A percentile compares a stretch with the other conserved stretches of the same genome.
Evolutionary conservation across 306 rosid genomes (phyloP).

Genomic region (Gynostemma pentaphyllum): DNA sequence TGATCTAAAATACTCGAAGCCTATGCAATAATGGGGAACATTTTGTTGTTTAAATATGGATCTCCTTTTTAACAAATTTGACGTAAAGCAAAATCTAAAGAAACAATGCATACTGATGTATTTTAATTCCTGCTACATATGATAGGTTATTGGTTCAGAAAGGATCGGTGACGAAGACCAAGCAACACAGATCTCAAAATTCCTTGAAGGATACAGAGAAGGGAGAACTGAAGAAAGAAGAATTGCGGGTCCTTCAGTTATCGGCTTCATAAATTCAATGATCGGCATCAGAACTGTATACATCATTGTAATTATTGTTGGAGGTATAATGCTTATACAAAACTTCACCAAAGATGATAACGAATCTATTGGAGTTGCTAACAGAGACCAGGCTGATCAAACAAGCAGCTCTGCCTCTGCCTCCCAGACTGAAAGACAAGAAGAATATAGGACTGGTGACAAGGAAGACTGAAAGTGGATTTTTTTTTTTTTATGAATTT

Average conservation of each 20-base stretch:
- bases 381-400: constrained; percentile 24
- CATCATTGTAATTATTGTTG: constrained; percentile 49
- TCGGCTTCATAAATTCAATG: constrained; percentile 28
- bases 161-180: constrained; percentile 57
- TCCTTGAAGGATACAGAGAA: constrained; percentile 69
- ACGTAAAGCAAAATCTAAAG: background rate
- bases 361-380: constrained; percentile 35
- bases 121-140: constrained; percentile 4
- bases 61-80: background rate
- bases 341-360: constrained; percentile 33
- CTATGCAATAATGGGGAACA: background rate
- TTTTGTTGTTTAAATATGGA: background rate
- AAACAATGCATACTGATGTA: background rate
- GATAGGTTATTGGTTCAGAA: constrained; percentile 70
- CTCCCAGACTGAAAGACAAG: constrained; percentile 35
- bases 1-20: background rate
- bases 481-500: constrained; percentile 1
- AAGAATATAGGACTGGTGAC: constrained; percentile 50
- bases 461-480: constrained; percentile 54
- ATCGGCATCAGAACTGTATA: constrained; percentile 59
- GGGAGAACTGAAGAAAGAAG: constrained; percentile 52
- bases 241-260: constrained; percentile 36
- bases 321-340: constrained; percentile 36
- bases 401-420: constrained; percentile 35
- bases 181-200: constrained; percentile 54